Conservation (phyloP, 805 yeast species). For the Kluyveromyces wickerhamii region DNA sequence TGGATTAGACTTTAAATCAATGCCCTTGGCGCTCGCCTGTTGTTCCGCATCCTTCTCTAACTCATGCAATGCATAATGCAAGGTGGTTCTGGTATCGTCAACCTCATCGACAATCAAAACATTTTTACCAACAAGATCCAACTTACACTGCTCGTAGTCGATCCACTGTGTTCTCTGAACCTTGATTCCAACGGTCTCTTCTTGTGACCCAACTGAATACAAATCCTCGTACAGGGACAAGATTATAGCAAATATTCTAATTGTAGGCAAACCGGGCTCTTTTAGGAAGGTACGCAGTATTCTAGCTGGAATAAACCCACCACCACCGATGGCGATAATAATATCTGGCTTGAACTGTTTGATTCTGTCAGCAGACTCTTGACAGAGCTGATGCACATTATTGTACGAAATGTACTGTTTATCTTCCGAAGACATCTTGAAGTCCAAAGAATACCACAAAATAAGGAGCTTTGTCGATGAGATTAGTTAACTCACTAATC, state of each 20-base stretch:
- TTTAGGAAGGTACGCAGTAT: constrained; percentile 89
- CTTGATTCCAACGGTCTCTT: constrained; percentile 53
- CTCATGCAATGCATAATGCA: constrained; percentile 71
- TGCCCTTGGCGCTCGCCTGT: constrained; percentile 48
- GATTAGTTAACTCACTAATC: no score
- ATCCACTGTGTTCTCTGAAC: constrained; percentile 82
- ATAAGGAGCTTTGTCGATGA: no score
- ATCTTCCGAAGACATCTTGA: constrained; percentile 18
- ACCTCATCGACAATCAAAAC: constrained; percentile 75
- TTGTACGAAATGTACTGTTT: constrained; percentile 75
- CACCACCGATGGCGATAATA: constrained; percentile 94
- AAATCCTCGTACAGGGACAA: constrained; percentile 84
- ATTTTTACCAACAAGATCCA: constrained; percentile 58
- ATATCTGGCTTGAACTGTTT: constrained; percentile 75
- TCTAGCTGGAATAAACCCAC: constrained; percentile 97
- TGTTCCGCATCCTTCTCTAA: constrained; percentile 60
- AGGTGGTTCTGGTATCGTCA: constrained; percentile 79
- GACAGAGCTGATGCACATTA: constrained; percentile 70
- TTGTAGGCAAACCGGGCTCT: constrained; percentile 78
- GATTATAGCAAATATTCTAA: constrained; percentile 91
- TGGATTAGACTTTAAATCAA: constrained; percentile 35
- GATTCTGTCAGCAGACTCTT: constrained; percentile 51
- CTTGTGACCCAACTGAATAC: constrained; percentile 47
- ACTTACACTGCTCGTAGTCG: constrained; percentile 55
- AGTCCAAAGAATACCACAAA: no score